These are phyloP conservation scores for Mycosphaerelloides madeirae DNA, from an alignment of 2,329 filamentous ascomycete genomes.

Conservation along the genomic window DNA sequence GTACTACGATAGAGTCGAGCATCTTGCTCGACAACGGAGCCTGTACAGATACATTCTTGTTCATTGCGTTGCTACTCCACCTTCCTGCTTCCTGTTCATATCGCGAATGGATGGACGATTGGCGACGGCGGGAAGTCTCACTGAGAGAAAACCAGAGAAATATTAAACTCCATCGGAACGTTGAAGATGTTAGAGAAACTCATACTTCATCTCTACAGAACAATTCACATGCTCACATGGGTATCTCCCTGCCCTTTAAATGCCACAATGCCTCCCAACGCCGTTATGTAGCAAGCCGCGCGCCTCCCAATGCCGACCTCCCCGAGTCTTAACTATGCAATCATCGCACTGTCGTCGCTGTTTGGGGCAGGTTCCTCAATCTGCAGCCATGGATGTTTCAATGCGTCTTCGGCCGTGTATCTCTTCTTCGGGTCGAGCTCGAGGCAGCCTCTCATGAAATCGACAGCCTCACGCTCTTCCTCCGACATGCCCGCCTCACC, in stretches of 20 bases:
- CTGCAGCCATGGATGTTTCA: slow-evolving; percentile 55
- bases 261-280: slow-evolving; percentile 1
- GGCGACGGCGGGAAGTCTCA: no score
- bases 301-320: background rate
- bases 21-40: background rate
- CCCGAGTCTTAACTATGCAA: background rate
- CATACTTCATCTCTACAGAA: no score
- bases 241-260: slow-evolving; percentile 2
- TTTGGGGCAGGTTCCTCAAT: slow-evolving; percentile 6
- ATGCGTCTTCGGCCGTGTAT: slow-evolving; percentile 69
- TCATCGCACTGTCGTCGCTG: slow-evolving; percentile 11
- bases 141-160: no score
- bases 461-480: slow-evolving; percentile 68
- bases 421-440: slow-evolving; percentile 70
- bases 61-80: no score
- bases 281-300: background rate
- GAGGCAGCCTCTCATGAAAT: slow-evolving; percentile 67
- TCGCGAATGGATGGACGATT: no score
- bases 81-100: no score
- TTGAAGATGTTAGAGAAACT: no score
- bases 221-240: background rate
- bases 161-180: no score
- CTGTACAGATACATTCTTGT: slow-evolving; percentile 5
- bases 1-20: slow-evolving; percentile 8
- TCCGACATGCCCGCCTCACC: slow-evolving; percentile 52